Conservation (phyloP, 305 asterid species). For the Fraxinus greggii region DNA sequence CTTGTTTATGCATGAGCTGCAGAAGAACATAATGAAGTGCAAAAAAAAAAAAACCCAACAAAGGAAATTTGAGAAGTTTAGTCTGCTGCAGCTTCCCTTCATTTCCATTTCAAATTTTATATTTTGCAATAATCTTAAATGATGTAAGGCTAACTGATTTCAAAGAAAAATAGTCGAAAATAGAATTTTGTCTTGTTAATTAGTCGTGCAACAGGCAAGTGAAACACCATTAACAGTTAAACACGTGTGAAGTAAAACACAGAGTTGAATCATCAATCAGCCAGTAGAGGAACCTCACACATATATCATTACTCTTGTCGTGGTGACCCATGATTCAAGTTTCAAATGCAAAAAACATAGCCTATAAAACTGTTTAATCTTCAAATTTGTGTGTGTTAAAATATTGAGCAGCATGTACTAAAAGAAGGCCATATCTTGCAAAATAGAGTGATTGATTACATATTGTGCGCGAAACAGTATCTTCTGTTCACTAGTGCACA, state of each 20-base stretch:
- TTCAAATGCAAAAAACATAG: not conserved
- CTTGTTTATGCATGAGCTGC: not conserved
- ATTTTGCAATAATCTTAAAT: not conserved
- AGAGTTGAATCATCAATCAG: not conserved
- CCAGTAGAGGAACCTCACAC: not conserved
- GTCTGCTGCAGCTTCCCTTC: not conserved
- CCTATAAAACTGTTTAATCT: not conserved
- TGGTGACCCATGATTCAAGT: not conserved
- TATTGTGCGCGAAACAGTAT: conserved; percentile 90
- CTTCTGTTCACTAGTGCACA: conserved; percentile 77
- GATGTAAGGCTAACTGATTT: not conserved
- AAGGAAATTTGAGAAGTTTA: not conserved
- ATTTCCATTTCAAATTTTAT: not conserved
- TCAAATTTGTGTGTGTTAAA: not conserved
- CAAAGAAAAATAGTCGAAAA: not conserved
- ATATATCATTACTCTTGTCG: not conserved
- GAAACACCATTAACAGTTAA: not conserved
- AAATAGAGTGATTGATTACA: conserved; percentile 43
- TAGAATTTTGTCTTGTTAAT: not conserved
- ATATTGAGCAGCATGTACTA: not conserved
- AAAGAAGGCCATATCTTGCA: not conserved
- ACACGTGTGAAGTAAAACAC: not conserved
- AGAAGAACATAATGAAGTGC: not conserved
- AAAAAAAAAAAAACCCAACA: not conserved
- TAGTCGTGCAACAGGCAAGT: not conserved